A percentile compares a stretch with the other conserved stretches of the same genome.
phyloP scores from a whole-genome alignment of 1,284 basidiomycete genomes.

The Gymnopus androsaceus region DNA sequence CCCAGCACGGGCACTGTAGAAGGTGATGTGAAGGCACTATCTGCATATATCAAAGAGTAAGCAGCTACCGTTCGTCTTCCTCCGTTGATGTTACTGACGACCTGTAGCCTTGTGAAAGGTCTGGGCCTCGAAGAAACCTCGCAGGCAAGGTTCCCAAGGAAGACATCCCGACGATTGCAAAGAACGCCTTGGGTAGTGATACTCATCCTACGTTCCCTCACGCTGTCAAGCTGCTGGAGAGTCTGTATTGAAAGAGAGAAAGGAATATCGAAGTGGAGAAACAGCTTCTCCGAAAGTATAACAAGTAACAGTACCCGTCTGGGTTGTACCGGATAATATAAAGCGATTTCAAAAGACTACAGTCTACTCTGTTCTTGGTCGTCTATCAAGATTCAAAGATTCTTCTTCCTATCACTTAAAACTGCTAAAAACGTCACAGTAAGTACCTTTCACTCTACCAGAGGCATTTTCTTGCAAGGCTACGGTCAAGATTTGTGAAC shows the following conservation, averaged over 20 bases:
- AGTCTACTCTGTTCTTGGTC: too few species aligned
- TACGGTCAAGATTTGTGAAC: too few species aligned
- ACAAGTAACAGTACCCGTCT: not conserved
- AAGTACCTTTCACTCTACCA: too few species aligned
- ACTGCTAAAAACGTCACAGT: too few species aligned
- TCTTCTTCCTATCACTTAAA: too few species aligned
- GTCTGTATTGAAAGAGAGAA: slow-evolving; percentile 38
- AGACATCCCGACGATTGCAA: slow-evolving; percentile 54
- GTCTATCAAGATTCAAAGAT: too few species aligned
- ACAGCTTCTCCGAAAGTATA: too few species aligned
- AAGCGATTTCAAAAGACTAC: too few species aligned
- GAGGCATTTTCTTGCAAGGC: too few species aligned
- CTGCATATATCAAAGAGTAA: slow-evolving; percentile 56
- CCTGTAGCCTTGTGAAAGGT: slow-evolving; percentile 50
- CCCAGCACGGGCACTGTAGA: slow-evolving; percentile 62
- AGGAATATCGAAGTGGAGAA: not conserved
- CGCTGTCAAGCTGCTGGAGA: slow-evolving; percentile 50
- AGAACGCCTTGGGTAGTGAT: slow-evolving; percentile 43
- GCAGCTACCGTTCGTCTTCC: slow-evolving; percentile 22
- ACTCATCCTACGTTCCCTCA: slow-evolving; percentile 38
- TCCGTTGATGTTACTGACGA: slow-evolving; percentile 6
- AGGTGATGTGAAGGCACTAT: slow-evolving; percentile 56
- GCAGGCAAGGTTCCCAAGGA: slow-evolving; percentile 56
- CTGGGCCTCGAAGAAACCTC: slow-evolving; percentile 59
- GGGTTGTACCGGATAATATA: too few species aligned